These are phyloP conservation scores for Coemansia brasiliensis DNA, from an alignment of 192 early-diverging fungal species.

Conservation along the genomic window DNA sequence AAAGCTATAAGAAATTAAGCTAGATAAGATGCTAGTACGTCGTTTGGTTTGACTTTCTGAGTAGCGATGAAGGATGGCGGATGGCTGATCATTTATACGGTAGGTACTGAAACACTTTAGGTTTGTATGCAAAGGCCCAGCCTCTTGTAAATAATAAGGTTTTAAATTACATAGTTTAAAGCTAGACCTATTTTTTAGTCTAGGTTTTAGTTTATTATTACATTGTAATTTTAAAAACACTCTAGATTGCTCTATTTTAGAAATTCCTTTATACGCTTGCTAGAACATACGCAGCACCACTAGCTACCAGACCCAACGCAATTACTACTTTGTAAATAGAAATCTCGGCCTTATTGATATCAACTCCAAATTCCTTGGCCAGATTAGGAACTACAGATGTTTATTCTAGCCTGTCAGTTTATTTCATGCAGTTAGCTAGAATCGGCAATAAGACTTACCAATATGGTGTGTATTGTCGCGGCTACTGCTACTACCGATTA, in stretches of 20 bases:
- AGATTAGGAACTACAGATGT: conserved; percentile 18
- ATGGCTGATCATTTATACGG: conserved; percentile 8
- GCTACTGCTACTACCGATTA: too few relatives aligned
- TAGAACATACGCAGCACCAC: conserved; percentile 31
- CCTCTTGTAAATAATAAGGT: background rate
- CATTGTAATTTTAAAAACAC: background rate
- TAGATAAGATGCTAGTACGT: too few relatives aligned
- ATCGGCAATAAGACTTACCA: too few relatives aligned
- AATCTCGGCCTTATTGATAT: conserved; percentile 22
- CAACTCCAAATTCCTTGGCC: conserved; percentile 24
- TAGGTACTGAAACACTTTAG: background rate
- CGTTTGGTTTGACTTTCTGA: conserved; percentile 1
- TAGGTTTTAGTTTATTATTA: background rate
- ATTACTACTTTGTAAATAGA: conserved; percentile 19
- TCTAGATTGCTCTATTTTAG: background rate
- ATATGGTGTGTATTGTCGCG: too few relatives aligned
- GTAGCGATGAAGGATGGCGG: background rate
- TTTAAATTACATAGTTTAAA: background rate
- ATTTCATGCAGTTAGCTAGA: too few relatives aligned
- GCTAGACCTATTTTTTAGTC: background rate
- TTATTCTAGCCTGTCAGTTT: too few relatives aligned
- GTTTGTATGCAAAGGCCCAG: background rate
- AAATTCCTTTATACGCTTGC: conserved; percentile 15
- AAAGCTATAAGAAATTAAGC: too few relatives aligned
- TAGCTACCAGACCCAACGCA: conserved; percentile 15